Percentiles rank a stretch among this genome's conserved stretches.
These are phyloP conservation scores for Candida khao-thaluensis DNA, from an alignment of 805 yeast species.

Conservation along the genomic window DNA sequence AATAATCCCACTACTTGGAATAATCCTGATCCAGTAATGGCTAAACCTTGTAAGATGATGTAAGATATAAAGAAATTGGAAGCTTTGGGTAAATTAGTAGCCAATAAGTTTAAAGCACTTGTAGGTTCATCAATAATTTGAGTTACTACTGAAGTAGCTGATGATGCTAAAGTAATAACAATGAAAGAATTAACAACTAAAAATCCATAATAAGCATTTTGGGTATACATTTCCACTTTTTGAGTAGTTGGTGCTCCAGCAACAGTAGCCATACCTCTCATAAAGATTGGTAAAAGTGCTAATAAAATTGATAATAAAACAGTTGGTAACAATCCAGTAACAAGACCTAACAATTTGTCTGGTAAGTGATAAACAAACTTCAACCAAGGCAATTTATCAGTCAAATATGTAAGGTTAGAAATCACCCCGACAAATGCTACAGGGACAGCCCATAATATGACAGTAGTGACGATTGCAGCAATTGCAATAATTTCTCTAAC, in stretches of 20 bases:
- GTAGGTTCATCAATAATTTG: constrained; percentile 60
- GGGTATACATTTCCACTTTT: constrained; percentile 61
- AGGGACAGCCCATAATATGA: constrained; percentile 93
- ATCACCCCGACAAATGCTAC: constrained; percentile 96
- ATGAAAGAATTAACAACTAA: constrained; percentile 71
- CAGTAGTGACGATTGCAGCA: constrained; percentile 53
- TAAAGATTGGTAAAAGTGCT: constrained; percentile 82
- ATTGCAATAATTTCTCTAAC: constrained; percentile 52
- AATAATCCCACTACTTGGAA: constrained; percentile 61
- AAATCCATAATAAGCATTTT: constrained; percentile 66
- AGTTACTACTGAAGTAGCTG: constrained; percentile 67
- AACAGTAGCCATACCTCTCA: constrained; percentile 64
- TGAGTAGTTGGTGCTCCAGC: constrained; percentile 60
- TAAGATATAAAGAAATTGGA: constrained; percentile 73
- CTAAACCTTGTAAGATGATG: constrained; percentile 65
- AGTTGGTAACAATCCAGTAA: constrained; percentile 86
- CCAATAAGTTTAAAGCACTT: constrained; percentile 55
- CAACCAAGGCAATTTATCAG: constrained; percentile 68
- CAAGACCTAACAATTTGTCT: constrained; percentile 64
- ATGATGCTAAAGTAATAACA: constrained; percentile 68
- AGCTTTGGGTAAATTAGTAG: constrained; percentile 69
- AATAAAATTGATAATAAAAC: constrained; percentile 76
- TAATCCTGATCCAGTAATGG: constrained; percentile 62
- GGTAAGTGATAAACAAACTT: constrained; percentile 78
- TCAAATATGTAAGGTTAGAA: constrained; percentile 79